phyloP scores from a whole-genome alignment of 2,329 filamentous ascomycete genomes.

The Colletotrichum higginsianum region DNA sequence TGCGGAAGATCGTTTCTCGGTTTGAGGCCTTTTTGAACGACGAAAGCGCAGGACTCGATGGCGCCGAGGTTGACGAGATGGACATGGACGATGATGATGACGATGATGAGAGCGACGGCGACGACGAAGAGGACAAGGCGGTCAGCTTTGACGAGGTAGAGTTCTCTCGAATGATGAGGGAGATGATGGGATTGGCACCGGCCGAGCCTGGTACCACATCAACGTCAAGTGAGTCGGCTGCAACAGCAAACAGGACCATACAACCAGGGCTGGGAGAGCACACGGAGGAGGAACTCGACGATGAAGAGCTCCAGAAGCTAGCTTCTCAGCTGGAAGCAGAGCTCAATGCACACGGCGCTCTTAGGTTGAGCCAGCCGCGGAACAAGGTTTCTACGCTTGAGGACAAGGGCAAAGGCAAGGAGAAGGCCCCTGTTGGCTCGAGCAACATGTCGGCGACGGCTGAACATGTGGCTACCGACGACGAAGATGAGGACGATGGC shows the following conservation, averaged over 20 bases:
- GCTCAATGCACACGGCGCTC: slow-evolving; percentile 76
- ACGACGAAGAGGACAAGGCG: slow-evolving; percentile 79
- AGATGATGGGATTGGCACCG: slow-evolving; percentile 83
- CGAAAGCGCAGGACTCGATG: slow-evolving; percentile 84
- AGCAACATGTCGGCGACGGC: slow-evolving; percentile 11
- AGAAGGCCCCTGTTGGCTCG: slow-evolving; percentile 8
- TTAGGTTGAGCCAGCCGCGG: slow-evolving; percentile 65
- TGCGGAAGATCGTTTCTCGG: slow-evolving; percentile 92
- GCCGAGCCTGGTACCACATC: slow-evolving; percentile 23
- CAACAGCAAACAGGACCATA: slow-evolving; percentile 17
- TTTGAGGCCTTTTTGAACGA: slow-evolving; percentile 95
- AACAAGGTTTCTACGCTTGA: slow-evolving; percentile 51
- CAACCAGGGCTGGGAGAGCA: slow-evolving; percentile 46
- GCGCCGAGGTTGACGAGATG: slow-evolving; percentile 81
- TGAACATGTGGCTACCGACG: slow-evolving; percentile 47
- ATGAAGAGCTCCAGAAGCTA: slow-evolving; percentile 75
- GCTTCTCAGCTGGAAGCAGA: slow-evolving; percentile 81
- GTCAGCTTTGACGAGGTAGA: slow-evolving; percentile 88
- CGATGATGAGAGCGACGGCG: slow-evolving; percentile 67
- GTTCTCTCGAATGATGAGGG: slow-evolving; percentile 89
- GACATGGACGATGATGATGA: slow-evolving; percentile 68
- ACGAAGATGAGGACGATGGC: slow-evolving; percentile 66
- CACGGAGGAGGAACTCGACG: slow-evolving; percentile 61
- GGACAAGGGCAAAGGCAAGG: slow-evolving; percentile 22
- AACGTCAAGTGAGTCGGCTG: slow-evolving; percentile 25